A percentile compares a stretch with the other conserved stretches of the same genome.
Evolutionary conservation across 2,329 filamentous ascomycete species (phyloP).

Genomic region (Pseudogymnoascus sp.): DNA sequence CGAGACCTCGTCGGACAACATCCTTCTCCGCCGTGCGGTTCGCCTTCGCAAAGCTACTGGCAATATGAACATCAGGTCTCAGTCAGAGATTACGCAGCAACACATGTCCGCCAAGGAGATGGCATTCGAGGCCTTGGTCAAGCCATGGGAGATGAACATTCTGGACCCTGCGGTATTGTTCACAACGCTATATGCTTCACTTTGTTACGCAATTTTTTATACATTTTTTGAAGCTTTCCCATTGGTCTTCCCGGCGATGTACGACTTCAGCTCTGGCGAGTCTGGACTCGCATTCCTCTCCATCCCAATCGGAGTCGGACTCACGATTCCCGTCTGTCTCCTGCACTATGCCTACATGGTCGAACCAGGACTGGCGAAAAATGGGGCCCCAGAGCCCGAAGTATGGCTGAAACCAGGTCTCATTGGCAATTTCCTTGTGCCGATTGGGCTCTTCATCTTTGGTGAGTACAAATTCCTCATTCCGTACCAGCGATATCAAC

Average conservation of each 20-base stretch:
- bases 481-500: neutral
- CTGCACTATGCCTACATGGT: constrained; percentile 44
- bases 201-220: constrained; percentile 56
- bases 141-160: constrained; percentile 50
- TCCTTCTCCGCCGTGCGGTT: constrained; percentile 50
- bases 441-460: constrained; percentile 51
- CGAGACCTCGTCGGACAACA: constrained; percentile 51
- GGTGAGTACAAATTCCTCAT: constrained; percentile 36
- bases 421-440: constrained; percentile 38
- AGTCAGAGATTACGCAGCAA: constrained; percentile 55
- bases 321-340: constrained; percentile 41
- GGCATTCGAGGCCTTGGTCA: constrained; percentile 48
- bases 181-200: constrained; percentile 50
- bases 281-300: constrained; percentile 54
- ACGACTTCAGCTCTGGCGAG: constrained; percentile 50
- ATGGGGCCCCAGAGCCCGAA: constrained; percentile 44
- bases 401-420: constrained; percentile 43
- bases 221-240: constrained; percentile 60
- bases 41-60: constrained; percentile 52
- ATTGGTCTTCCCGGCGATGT: constrained; percentile 51
- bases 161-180: constrained; percentile 57
- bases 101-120: constrained; percentile 40
- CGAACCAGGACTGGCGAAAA: constrained; percentile 39
- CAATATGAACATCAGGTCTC: constrained; percentile 46
- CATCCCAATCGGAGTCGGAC: constrained; percentile 41